Conservation (phyloP, 805 yeast species). For the Candida ponderosae region DNA sequence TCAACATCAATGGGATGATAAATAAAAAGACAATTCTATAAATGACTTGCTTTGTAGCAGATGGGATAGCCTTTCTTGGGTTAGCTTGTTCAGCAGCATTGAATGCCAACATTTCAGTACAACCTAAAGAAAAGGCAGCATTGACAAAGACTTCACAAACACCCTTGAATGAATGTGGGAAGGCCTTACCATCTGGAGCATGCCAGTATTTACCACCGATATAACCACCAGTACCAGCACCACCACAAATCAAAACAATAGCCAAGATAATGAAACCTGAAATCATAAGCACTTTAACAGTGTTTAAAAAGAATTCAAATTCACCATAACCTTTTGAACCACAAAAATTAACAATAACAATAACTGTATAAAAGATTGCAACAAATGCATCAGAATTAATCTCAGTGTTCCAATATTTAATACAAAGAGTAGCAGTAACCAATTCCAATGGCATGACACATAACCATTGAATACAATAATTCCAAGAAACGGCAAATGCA, state of each 20-base stretch:
- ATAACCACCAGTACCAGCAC: slow-evolving; percentile 45
- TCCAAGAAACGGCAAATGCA: slow-evolving; percentile 59
- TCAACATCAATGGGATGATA: slow-evolving; percentile 41
- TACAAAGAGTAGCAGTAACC: slow-evolving; percentile 46
- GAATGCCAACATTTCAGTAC: slow-evolving; percentile 58
- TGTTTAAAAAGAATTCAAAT: slow-evolving; percentile 51
- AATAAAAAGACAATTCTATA: slow-evolving; percentile 58
- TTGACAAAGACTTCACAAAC: slow-evolving; percentile 57
- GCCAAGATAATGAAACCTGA: slow-evolving; percentile 50
- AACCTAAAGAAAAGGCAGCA: slow-evolving; percentile 57
- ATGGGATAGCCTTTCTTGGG: slow-evolving; percentile 51
- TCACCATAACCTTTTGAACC: slow-evolving; percentile 68
- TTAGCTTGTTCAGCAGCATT: slow-evolving; percentile 62
- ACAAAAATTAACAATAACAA: slow-evolving; percentile 42
- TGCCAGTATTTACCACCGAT: slow-evolving; percentile 56
- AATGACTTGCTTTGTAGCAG: slow-evolving; percentile 57
- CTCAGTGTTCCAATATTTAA: slow-evolving; percentile 35
- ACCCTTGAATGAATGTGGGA: slow-evolving; percentile 43
- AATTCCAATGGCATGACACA: slow-evolving; percentile 47
- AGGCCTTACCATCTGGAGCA: slow-evolving; percentile 49
- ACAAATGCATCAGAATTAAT: slow-evolving; percentile 50
- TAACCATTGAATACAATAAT: slow-evolving; percentile 48
- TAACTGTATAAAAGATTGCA: slow-evolving; percentile 43
- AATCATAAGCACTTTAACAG: slow-evolving; percentile 49
- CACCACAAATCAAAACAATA: slow-evolving; percentile 51